These are phyloP conservation scores for Hawksworthiomyces lignivorus DNA, from an alignment of 2,329 filamentous ascomycete species.

Conservation along the genomic window DNA sequence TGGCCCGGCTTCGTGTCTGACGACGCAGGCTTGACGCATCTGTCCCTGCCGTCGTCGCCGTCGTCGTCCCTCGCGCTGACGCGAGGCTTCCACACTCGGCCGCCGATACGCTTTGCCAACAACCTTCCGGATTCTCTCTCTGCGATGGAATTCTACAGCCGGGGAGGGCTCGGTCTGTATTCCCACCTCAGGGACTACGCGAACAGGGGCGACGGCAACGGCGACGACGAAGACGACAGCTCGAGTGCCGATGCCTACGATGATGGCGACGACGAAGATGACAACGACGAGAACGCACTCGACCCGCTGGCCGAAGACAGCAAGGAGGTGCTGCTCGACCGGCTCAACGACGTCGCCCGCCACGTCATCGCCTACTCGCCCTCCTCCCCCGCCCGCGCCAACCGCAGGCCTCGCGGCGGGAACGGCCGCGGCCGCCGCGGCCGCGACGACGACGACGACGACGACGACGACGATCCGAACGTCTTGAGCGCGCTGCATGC, in stretches of 20 bases:
- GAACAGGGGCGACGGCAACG: too few species aligned
- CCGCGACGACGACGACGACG: neutral
- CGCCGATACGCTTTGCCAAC: too few species aligned
- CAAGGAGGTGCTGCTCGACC: conserved; percentile 39
- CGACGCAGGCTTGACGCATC: too few species aligned
- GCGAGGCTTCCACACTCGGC: too few species aligned
- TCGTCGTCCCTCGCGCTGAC: too few species aligned
- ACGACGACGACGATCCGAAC: neutral
- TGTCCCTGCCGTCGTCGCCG: neutral
- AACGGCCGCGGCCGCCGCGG: neutral
- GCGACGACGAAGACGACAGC: conserved; percentile 11
- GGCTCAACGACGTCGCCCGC: conserved; percentile 31
- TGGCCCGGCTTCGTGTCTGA: too few species aligned
- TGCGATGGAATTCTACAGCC: too few species aligned
- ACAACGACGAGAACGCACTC: conserved; percentile 9
- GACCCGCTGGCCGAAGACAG: conserved; percentile 26
- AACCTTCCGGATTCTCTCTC: too few species aligned
- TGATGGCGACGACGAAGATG: conserved; percentile 14
- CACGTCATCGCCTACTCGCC: conserved; percentile 23
- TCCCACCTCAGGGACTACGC: too few species aligned
- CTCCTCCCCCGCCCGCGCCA: conserved; percentile 11
- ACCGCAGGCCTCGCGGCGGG: conserved; percentile 11
- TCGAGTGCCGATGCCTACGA: conserved; percentile 3
- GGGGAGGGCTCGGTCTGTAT: neutral
- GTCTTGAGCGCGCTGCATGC: conserved; percentile 28